phyloP scores from a whole-genome alignment of 306 rosid species.

The Rosa lucieae region DNA sequence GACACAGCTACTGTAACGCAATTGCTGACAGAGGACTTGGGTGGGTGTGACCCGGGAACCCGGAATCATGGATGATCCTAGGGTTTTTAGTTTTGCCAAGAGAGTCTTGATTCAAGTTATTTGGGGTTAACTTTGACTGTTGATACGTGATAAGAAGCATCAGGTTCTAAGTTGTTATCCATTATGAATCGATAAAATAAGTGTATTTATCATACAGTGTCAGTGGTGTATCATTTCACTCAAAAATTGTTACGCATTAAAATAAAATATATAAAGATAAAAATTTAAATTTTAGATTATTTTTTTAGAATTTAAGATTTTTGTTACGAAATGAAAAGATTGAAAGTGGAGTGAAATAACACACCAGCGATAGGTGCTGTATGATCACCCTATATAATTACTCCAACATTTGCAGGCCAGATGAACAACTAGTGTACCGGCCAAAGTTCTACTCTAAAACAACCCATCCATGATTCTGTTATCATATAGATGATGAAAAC shows the following conservation, averaged over 20 bases:
- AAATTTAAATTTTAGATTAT: neutral
- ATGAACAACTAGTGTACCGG: neutral
- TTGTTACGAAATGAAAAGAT: neutral
- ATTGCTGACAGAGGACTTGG: neutral
- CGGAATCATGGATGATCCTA: neutral
- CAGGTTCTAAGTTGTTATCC: neutral
- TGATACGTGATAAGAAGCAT: too few relatives aligned
- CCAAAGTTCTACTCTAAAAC: neutral
- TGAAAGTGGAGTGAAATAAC: neutral
- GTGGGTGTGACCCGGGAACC: constrained; percentile 8
- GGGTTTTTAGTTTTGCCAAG: neutral
- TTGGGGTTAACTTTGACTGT: neutral
- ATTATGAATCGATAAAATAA: too few relatives aligned
- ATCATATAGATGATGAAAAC: neutral
- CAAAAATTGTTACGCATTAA: neutral
- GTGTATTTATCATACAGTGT: too few relatives aligned
- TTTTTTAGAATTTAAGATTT: neutral
- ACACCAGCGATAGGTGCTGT: neutral
- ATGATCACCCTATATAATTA: neutral
- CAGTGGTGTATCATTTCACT: too few relatives aligned
- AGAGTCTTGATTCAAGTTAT: neutral
- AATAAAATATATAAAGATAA: neutral
- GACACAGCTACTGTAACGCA: constrained; percentile 3
- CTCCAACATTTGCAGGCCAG: neutral
- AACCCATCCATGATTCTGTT: neutral